Conservation (phyloP, 1,284 basidiomycete genomes). For the Microbotryomycetes sp. region DNA sequence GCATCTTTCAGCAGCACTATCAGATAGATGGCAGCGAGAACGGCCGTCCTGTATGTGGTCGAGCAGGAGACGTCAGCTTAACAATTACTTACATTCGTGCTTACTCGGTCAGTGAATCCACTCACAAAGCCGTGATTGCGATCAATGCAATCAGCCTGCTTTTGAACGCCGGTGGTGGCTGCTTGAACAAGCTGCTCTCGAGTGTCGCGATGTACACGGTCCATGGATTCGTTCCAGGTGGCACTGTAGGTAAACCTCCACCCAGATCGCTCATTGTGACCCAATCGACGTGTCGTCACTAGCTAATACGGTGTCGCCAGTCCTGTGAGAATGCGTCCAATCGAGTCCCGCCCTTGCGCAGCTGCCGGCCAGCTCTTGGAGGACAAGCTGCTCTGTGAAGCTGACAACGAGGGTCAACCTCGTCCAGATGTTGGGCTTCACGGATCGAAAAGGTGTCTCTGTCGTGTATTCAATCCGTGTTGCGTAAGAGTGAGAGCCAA, state of each 20-base stretch:
- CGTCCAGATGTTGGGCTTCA: too few relatives aligned
- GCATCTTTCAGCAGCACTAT: background rate
- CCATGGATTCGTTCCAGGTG: constrained; percentile 2
- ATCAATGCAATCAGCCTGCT: constrained; percentile 1
- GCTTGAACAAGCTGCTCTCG: background rate
- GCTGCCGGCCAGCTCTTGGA: too few relatives aligned
- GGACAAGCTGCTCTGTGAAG: too few relatives aligned
- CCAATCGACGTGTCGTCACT: too few relatives aligned
- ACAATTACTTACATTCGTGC: background rate
- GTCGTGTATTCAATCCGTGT: too few relatives aligned
- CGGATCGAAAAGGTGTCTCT: too few relatives aligned
- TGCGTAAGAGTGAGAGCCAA: too few relatives aligned
- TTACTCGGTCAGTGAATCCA: background rate
- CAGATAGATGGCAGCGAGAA: background rate
- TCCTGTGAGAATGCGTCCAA: too few relatives aligned
- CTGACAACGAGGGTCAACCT: background rate
- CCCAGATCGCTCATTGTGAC: background rate
- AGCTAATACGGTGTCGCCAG: too few relatives aligned
- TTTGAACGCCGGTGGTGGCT: background rate
- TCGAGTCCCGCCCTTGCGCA: too few relatives aligned
- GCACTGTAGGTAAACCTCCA: background rate
- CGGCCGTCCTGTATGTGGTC: background rate
- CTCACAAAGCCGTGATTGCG: background rate
- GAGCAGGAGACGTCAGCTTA: background rate
- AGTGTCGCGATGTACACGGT: background rate